These are phyloP conservation scores for Wickerhamomyces pijperi DNA, from an alignment of 805 yeast species.

Conservation along the genomic window DNA sequence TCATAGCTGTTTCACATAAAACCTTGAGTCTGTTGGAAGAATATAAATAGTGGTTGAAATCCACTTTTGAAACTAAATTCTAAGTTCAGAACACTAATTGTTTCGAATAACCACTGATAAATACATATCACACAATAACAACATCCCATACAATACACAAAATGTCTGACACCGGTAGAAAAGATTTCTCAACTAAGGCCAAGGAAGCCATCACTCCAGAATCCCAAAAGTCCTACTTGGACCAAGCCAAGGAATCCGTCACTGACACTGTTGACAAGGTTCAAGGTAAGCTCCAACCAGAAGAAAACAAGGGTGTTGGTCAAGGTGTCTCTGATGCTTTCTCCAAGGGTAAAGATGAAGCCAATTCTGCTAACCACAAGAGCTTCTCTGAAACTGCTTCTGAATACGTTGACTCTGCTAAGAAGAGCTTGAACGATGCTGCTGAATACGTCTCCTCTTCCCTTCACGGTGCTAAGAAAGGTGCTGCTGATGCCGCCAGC, in stretches of 20 bases:
- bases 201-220: slow-evolving; percentile 63
- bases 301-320: slow-evolving; percentile 51
- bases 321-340: slow-evolving; percentile 62
- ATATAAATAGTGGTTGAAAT: too few species aligned
- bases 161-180: slow-evolving; percentile 57
- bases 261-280: slow-evolving; percentile 58
- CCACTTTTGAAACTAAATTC: too few species aligned
- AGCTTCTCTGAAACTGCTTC: slow-evolving; percentile 43
- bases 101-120: too few species aligned
- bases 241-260: slow-evolving; percentile 60
- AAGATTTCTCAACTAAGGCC: slow-evolving; percentile 58
- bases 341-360: slow-evolving; percentile 44
- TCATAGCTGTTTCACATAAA: too few species aligned
- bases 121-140: too few species aligned
- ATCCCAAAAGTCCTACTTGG: slow-evolving; percentile 48
- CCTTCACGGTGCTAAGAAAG: slow-evolving; percentile 47
- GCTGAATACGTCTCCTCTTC: slow-evolving; percentile 35
- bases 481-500: slow-evolving; percentile 24
- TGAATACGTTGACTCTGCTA: slow-evolving; percentile 47
- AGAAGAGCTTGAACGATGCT: slow-evolving; percentile 34
- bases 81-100: too few species aligned
- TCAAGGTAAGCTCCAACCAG: slow-evolving; percentile 51
- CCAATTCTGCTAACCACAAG: slow-evolving; percentile 20
- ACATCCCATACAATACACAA: slow-evolving; percentile 2
- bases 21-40: too few species aligned